Evolutionary conservation across 2,329 filamentous ascomycete genomes (phyloP).

Genomic region (Aureobasidium sp.): DNA sequence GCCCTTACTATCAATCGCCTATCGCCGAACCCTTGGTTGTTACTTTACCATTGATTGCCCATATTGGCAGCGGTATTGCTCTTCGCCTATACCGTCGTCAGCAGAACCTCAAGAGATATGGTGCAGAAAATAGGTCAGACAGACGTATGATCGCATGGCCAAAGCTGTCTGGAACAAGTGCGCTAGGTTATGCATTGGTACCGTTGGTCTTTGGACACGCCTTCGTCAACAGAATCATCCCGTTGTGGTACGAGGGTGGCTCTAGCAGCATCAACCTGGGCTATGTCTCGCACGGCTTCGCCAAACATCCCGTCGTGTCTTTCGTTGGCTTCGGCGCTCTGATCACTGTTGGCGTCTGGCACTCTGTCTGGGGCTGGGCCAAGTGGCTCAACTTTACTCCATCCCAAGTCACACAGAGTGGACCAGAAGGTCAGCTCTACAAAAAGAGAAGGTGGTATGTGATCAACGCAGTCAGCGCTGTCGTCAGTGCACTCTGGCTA

Average conservation of each 20-base stretch:
- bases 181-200: conserved; percentile 63
- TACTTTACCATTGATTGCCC: conserved; percentile 62
- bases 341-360: conserved; percentile 59
- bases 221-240: conserved; percentile 66
- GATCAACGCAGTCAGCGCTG: conserved; percentile 56
- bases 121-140: conserved; percentile 52
- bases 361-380: conserved; percentile 80
- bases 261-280: conserved; percentile 77
- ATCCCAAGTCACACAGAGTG: conserved; percentile 41
- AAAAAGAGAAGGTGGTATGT: conserved; percentile 61
- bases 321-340: conserved; percentile 62
- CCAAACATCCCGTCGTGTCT: conserved; percentile 57
- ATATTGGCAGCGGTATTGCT: conserved; percentile 68
- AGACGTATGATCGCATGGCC: conserved; percentile 56
- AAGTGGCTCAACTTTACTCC: conserved; percentile 66
- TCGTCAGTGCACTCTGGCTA: conserved; percentile 63
- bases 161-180: conserved; percentile 57
- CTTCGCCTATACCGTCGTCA: conserved; percentile 67
- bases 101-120: conserved; percentile 66
- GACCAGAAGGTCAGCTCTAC: conserved; percentile 41
- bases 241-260: conserved; percentile 69
- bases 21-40: conserved; percentile 74
- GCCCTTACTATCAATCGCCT: conserved; percentile 84
- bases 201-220: conserved; percentile 63
- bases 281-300: conserved; percentile 80